These are phyloP conservation scores for Sicyos baderoa DNA, from an alignment of 306 rosid genomes.

Conservation along the genomic window DNA sequence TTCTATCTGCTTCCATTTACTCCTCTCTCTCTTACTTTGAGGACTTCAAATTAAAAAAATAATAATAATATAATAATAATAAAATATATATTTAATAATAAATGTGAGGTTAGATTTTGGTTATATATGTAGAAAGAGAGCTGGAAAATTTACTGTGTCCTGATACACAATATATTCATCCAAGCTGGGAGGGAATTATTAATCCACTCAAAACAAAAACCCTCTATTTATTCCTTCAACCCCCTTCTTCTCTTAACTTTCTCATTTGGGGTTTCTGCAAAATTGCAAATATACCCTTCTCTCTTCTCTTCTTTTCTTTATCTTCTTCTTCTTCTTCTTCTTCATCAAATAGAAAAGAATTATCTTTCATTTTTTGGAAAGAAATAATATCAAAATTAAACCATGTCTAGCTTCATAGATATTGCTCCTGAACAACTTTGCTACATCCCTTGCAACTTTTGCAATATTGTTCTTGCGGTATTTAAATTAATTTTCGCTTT, in stretches of 20 bases:
- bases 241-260: neutral
- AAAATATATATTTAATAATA: too few species aligned
- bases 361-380: neutral
- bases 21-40: neutral
- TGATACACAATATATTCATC: neutral
- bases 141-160: slow-evolving; percentile 2
- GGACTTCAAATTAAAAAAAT: neutral
- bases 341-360: neutral
- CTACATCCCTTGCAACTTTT: slow-evolving; percentile 98
- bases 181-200: too few species aligned
- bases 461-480: slow-evolving; percentile 99
- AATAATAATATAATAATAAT: too few species aligned
- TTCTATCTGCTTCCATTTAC: neutral
- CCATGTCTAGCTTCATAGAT: slow-evolving; percentile 42
- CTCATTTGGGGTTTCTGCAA: slow-evolving; percentile 9
- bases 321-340: neutral
- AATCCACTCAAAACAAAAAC: neutral
- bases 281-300: too few species aligned
- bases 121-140: neutral
- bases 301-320: neutral
- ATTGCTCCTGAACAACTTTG: slow-evolving; percentile 86
- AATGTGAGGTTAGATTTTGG: neutral
- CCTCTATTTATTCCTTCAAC: neutral
- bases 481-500: neutral
- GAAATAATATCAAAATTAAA: too few species aligned